Evolutionary conservation across 352 stramenopile species (phyloP), one percentile per base, ranked within the genome.

Genomic region (Globisporangium heterothallicum): DNA sequence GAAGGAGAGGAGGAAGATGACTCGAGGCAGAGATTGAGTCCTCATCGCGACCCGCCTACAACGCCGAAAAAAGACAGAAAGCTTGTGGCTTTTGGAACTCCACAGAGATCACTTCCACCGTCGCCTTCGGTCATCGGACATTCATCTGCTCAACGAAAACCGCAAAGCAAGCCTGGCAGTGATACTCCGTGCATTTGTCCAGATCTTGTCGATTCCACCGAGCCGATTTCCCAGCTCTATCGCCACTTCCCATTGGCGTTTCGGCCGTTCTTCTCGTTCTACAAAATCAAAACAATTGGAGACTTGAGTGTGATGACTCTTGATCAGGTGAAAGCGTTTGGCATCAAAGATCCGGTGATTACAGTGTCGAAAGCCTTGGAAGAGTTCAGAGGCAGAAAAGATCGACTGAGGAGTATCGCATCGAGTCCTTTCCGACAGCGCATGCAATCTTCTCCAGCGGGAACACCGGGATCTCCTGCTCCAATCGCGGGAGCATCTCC

Each of bases 271-370:
- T 75, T 82, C 26, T 68, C 65, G 18, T 84, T 82, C 10, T 78
- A 81, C 64, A 83, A 86, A 45, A 71, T 92, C 45, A 72, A 77
- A 29, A 89, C 78, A 0, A 70, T 92, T 25, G 76, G 81, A 21
- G 72, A 92, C 58, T 49, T 89, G 47, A 84, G 73, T 45, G 56
- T 66, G 0, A 72, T 82, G 53, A 46, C 61, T 0, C 35, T 73
- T 12, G 62, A 74, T 34, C 73, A 78, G 50, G 68, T 92, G 22
- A 70, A 66, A 35, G 71, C 68, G 19, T 77, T 92, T 32, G 76
- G 69, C 2, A 59, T 88, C 6, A 85, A 85, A 42, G 74, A 88
- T 7, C 68, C 72, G 6, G 62, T 82, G 4, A 54, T 35, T 10
- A 86, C 72, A 6, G 68, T 89, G 38, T 51, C 59, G 35, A 71